phyloP scores from a whole-genome alignment of 176 grass and related monocot species.

The Saccharum officinarum region DNA sequence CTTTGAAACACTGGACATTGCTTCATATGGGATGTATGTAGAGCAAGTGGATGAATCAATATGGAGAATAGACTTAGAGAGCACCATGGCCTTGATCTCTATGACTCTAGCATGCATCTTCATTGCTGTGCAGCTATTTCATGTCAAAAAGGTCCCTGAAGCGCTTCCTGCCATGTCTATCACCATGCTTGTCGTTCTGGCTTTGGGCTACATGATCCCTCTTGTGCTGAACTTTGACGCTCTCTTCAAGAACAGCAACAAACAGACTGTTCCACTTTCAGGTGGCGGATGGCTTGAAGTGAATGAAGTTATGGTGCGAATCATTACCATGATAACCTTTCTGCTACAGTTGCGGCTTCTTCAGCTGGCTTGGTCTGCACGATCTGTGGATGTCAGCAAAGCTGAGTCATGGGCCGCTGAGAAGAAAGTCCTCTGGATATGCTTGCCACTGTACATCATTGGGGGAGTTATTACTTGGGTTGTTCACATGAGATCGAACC shows the following conservation, averaged over 20 bases:
- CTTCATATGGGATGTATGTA: constrained; percentile 50
- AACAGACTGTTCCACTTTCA: constrained; percentile 45
- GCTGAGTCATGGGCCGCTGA: constrained; percentile 63
- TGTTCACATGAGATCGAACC: constrained; percentile 48
- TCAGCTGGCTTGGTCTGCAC: constrained; percentile 78
- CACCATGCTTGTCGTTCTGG: constrained; percentile 73
- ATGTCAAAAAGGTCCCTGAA: constrained; percentile 60
- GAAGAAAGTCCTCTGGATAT: constrained; percentile 76
- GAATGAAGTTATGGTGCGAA: constrained; percentile 73
- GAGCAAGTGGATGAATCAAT: constrained; percentile 50
- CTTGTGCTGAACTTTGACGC: constrained; percentile 83
- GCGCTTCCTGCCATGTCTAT: constrained; percentile 70
- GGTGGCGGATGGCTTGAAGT: constrained; percentile 76
- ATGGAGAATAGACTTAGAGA: constrained; percentile 83
- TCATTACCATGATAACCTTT: constrained; percentile 77
- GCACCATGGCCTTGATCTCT: constrained; percentile 76
- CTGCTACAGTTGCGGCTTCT: constrained; percentile 75
- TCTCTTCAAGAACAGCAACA: constrained; percentile 62
- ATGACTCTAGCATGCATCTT: constrained; percentile 71
- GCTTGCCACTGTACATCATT: constrained; percentile 79
- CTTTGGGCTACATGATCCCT: constrained; percentile 74
- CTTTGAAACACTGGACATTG: constrained; percentile 61
- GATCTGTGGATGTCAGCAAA: constrained; percentile 53
- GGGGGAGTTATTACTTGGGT: constrained; percentile 55
- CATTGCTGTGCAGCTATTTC: constrained; percentile 66